Evolutionary conservation across 495 filamentous ascomycete species (phyloP), one percentile per base, ranked within the genome.

Genomic region (Wilcoxina mikolae): DNA sequence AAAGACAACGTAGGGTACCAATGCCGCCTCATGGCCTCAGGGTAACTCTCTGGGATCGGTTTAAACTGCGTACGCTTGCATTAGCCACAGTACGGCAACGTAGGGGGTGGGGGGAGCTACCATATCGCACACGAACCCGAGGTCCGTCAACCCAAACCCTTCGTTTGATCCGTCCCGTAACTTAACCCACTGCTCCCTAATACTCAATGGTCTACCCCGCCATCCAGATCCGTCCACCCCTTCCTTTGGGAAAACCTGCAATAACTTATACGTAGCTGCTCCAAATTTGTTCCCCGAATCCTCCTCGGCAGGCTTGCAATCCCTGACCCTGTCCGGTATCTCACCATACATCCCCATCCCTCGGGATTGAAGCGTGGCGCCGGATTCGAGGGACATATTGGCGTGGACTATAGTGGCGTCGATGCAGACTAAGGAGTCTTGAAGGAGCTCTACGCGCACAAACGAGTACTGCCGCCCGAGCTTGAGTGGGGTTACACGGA

Each of bases 1-100:
- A 87, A 67, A 20, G 82, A 72, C 15, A 91, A 68, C 2, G 85
- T 93, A 0, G 84, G 85, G 69, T 88, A 90, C 87, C 87, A 90
- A 60, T 74, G 44, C 23, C 24, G 51, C 35, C 2, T 66, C 51
- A 51, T 65, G 60, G 20, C 71, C 62, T 10, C 59, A 57, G 9
- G 57, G 28, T 64, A 60, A 20, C 60, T 65, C 25, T 64, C 61
- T 1, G 61, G 61, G 12, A 65, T 27, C 2, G 61, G 57, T 0
- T 53, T 17, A 28, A 53, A 65, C 59, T 61, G 11, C 3, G 11
- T 11, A 0, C 17, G 44, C 28, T 10, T 50, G 22, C 15, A 49
- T 18, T 5, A 24, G 7, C 7, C 15, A 7, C 45, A 5, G 7
- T 49, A 11, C 20, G 15, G 7, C 4, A 5, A 12, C 7, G 29